phyloP scores from a whole-genome alignment of 495 filamentous ascomycete genomes.

The Tuber magnatum region DNA sequence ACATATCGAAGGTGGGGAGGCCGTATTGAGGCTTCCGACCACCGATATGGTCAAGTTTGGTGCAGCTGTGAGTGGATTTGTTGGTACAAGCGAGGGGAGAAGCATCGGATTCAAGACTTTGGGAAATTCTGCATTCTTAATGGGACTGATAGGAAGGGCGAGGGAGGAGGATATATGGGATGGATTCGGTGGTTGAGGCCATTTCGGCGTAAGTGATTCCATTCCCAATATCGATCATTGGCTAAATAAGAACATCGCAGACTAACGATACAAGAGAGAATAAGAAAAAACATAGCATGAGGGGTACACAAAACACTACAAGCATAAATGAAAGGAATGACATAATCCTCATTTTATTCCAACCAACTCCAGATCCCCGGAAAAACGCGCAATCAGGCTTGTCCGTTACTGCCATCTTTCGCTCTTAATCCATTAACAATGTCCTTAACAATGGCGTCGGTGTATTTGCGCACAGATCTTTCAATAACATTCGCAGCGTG shows the following conservation, averaged over 20 bases:
- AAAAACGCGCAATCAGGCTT: slow-evolving; percentile 8
- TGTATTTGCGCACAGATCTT: slow-evolving; percentile 30
- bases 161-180: slow-evolving; percentile 35
- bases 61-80: slow-evolving; percentile 50
- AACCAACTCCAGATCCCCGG: slow-evolving; percentile 24
- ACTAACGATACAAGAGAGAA: background rate
- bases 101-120: slow-evolving; percentile 31
- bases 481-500: slow-evolving; percentile 23
- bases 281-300: background rate
- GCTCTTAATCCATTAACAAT: slow-evolving; percentile 24
- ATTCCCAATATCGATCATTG: background rate
- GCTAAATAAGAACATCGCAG: background rate
- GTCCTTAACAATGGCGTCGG: slow-evolving; percentile 30
- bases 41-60: slow-evolving; percentile 54
- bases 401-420: background rate
- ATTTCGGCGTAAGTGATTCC: background rate
- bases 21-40: slow-evolving; percentile 69
- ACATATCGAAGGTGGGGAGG: slow-evolving; percentile 50
- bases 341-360: slow-evolving; percentile 5
- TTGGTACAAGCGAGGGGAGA: slow-evolving; percentile 23
- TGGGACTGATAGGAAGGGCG: slow-evolving; percentile 37
- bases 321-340: background rate
- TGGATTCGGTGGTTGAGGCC: background rate
- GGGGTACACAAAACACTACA: slow-evolving; percentile 5
- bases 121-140: slow-evolving; percentile 35